Evolutionary conservation across 306 rosid species (phyloP).

Genomic region (Luffa acutangula): DNA sequence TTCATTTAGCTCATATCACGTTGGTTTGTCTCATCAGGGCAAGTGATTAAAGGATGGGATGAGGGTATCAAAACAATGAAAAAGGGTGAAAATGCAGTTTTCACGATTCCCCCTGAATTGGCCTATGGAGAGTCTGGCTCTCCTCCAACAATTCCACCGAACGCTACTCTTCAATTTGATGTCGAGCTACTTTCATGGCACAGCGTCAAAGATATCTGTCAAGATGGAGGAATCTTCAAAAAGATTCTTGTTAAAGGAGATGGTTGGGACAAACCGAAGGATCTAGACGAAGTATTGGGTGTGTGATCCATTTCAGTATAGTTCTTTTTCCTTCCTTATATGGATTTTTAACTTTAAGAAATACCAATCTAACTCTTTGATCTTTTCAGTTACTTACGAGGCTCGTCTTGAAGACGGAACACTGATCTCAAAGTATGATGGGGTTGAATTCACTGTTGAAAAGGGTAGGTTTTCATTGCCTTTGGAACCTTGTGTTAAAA

Average conservation of each 20-base stretch:
- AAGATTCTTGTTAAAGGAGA: conserved; percentile 53
- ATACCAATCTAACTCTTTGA: background rate
- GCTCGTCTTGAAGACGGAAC: conserved; percentile 67
- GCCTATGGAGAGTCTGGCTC: conserved; percentile 59
- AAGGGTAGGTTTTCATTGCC: conserved; percentile 32
- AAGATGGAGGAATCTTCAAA: conserved; percentile 76
- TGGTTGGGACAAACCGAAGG: conserved; percentile 77
- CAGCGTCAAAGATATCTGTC: conserved; percentile 66
- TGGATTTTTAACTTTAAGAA: background rate
- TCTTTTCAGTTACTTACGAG: conserved; percentile 56
- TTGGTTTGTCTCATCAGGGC: conserved; percentile 17
- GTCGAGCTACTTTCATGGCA: conserved; percentile 76
- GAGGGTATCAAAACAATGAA: conserved; percentile 80
- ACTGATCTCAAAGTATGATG: conserved; percentile 53
- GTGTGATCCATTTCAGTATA: background rate
- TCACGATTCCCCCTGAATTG: conserved; percentile 26
- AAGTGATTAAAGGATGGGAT: conserved; percentile 94
- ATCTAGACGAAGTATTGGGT: conserved; percentile 59
- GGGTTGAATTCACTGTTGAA: conserved; percentile 57
- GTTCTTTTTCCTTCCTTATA: too few species aligned
- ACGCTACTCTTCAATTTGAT: conserved; percentile 66
- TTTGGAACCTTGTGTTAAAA: background rate
- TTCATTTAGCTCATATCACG: background rate
- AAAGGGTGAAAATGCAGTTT: conserved; percentile 65
- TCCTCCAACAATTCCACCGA: conserved; percentile 78